Base-by-base conservation (phyloP, 163 green algal genomes). In the Chlamydomonas reinhardtii region DNA sequence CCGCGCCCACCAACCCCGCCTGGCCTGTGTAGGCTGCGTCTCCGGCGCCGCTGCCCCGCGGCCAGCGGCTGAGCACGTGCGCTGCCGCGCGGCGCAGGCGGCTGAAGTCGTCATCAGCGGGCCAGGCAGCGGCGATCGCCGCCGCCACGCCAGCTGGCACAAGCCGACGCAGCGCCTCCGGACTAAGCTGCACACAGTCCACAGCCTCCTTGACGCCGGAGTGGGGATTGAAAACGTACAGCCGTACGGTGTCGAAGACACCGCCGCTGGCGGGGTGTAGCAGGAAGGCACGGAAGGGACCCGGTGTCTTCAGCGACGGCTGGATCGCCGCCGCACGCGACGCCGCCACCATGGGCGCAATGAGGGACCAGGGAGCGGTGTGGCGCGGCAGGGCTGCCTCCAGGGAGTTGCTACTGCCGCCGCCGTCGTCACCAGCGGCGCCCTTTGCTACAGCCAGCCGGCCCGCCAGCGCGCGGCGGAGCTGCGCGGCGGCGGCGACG, bases 41-140 rank as follows among this genome's bases (percentile, higher is more conserved):
- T 4, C 59, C 59, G 59, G 9, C 59, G 59, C 20, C 19, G 59
- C 59, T 11, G 59, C 59, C 59, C 20, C 59, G 59, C 59, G 24
- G 59, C 59, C 59, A 66, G 59, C 17, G 22, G 59, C 59, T 29
- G 9, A 76, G 66, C 48, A 76, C 4, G 16, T 59, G 66, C 19
- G 66, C 78, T 4, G 76, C 76, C 39, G 64, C 65, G 29, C 76
- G 76, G 16, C 73, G 73, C 25, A 84, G 64, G 29, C 48, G 65
- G 9, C 48, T 56, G 48, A 56, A 56, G 14, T 56, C 48, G 48
- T 56, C 79, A n/a, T 1, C 35, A 8, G 68, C 68, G 4, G 68
- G 79, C 79, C 79, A 85, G 11, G 68, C 79, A 24, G 79, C 34
- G 37, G 25, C 32, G 24, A 77, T 32, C 24, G 68, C 79, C 9